These are phyloP conservation scores for Tylopilus sp. DNA, from an alignment of 1,284 basidiomycete genomes.

Conservation along the genomic window DNA sequence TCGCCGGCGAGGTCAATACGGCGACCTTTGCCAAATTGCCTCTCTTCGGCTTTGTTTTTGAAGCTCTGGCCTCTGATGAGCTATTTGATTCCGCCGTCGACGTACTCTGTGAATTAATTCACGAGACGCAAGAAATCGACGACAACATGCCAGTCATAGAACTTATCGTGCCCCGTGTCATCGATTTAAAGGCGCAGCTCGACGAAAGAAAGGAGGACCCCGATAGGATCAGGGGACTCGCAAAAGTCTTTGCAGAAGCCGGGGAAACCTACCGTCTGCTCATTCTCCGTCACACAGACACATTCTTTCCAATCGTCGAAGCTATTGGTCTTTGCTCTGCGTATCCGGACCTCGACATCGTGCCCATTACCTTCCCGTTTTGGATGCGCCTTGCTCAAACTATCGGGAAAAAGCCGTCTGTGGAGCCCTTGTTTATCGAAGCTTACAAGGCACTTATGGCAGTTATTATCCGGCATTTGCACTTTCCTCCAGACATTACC, in stretches of 20 bases:
- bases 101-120: slow-evolving; percentile 91
- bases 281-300: slow-evolving; percentile 85
- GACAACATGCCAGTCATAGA: slow-evolving; percentile 92
- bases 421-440: slow-evolving; percentile 71
- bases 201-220: slow-evolving; percentile 68
- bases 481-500: slow-evolving; percentile 78
- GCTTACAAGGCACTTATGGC: slow-evolving; percentile 84
- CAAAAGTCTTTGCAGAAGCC: slow-evolving; percentile 91
- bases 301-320: slow-evolving; percentile 92
- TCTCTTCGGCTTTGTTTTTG: slow-evolving; percentile 82
- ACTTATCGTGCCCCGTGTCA: slow-evolving; percentile 80
- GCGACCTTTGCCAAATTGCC: slow-evolving; percentile 72
- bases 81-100: slow-evolving; percentile 94
- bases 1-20: slow-evolving; percentile 81
- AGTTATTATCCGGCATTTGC: slow-evolving; percentile 88
- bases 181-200: slow-evolving; percentile 69
- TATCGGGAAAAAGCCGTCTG: slow-evolving; percentile 71
- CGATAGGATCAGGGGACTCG: slow-evolving; percentile 88
- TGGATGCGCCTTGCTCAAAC: slow-evolving; percentile 92
- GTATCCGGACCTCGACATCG: slow-evolving; percentile 93
- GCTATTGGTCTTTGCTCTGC: slow-evolving; percentile 94
- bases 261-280: slow-evolving; percentile 93
- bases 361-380: slow-evolving; percentile 97
- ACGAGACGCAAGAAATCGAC: slow-evolving; percentile 97
- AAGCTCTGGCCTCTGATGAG: slow-evolving; percentile 79